Evolutionary conservation across 108 stramenopile species (phyloP), one percentile per base, ranked within the genome.

Genomic region (Hondaea fermentalgiana): DNA sequence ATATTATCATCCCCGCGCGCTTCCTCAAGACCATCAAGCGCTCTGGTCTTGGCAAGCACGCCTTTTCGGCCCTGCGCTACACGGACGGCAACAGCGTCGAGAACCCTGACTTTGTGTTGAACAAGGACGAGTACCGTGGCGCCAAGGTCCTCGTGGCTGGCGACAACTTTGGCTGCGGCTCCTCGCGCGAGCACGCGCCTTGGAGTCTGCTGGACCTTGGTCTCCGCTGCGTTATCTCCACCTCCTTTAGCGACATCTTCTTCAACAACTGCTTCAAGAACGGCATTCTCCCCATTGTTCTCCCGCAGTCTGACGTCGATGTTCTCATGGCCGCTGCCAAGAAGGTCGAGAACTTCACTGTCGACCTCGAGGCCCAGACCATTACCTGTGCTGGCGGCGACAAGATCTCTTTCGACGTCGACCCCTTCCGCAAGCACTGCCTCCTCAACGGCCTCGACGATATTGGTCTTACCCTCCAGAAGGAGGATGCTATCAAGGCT

Each of bases 211-310:
- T 95, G 76, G 97, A 97, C 89, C 94, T 96, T 95, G 97, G 97
- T 25, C 96, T 97, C 88, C 91, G 94, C 83, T 96, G 95, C 90
- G 94, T 98, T 89, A 96, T 98, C 89, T 92, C 94, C 72, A 96
- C 97, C 58, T 72, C 94, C 16, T 98, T 98, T 93, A 96, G 96
- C 51, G 97, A 98, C 90, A 98, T 98, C 44, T 98, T 98, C 92
- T 98, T 96, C 95, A 97, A 97, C 93, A 98, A 98, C 91, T 98
- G 97, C 92, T 97, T 98, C 90, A 98, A 98, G 92, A 98, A 98
- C 88, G 97, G 97, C 16, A 98, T 98, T 96, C 93, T 97, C 58
- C 97, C 97, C 55, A 92, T 98, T 44, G 95, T 92, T 25, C 91
- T 98, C 60, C 89, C 93, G 6, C 93, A 96, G 53, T 93, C 92